Conservation (phyloP, 192 early-diverging fungal genomes). For the Coemansia reversa region DNA sequence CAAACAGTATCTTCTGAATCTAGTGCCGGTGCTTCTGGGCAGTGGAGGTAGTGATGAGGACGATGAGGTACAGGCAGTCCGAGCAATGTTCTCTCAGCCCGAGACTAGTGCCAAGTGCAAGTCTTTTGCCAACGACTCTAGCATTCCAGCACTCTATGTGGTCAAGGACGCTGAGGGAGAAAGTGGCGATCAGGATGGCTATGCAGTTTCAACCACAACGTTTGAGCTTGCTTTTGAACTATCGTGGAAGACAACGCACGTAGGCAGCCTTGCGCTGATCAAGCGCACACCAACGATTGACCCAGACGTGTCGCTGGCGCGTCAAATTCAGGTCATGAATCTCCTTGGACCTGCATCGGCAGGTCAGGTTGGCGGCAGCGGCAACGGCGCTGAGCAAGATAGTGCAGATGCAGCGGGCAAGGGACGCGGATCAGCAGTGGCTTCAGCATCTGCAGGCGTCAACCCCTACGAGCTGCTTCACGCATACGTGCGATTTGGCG, state of each 20-base stretch:
- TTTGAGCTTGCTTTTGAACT: conserved; percentile 74
- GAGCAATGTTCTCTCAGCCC: conserved; percentile 60
- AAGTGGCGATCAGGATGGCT: conserved; percentile 12
- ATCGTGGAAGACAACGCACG: conserved; percentile 69
- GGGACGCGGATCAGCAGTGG: conserved; percentile 1
- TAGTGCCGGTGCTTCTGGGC: conserved; percentile 73
- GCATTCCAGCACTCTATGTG: conserved; percentile 71
- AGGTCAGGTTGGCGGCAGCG: background rate
- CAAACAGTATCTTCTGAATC: conserved; percentile 67
- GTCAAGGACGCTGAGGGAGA: conserved; percentile 62
- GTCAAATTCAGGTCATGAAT: conserved; percentile 88
- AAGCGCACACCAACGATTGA: conserved; percentile 75
- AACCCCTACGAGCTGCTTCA: conserved; percentile 89
- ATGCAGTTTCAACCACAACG: conserved; percentile 16
- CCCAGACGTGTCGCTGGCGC: conserved; percentile 64
- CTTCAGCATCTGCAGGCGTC: conserved; percentile 19
- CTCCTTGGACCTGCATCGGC: conserved; percentile 70
- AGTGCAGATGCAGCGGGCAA: conserved; percentile 25
- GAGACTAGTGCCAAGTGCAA: conserved; percentile 73
- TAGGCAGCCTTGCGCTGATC: conserved; percentile 75
- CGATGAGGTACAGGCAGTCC: conserved; percentile 7
- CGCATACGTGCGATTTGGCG: conserved; percentile 88
- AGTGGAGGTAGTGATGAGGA: conserved; percentile 3
- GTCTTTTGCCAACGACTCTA: conserved; percentile 75
- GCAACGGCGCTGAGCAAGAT: conserved; percentile 1